Base-by-base conservation (phyloP, 148 eudicot species). In the Amaranthus hypochondriacus region DNA sequence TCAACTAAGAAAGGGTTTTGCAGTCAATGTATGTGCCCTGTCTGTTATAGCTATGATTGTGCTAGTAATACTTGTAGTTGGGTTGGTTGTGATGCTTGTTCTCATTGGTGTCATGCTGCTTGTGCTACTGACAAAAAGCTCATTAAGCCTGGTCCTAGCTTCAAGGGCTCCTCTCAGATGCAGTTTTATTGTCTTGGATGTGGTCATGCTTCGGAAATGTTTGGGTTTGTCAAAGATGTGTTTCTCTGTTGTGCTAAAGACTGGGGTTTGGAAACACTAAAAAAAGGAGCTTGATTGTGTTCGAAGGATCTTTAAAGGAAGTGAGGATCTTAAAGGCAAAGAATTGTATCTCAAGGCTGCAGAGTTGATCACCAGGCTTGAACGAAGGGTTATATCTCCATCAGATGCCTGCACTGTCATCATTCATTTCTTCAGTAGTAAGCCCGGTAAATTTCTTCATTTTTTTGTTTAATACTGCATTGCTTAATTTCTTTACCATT, bases 81-180 rank as follows among this genome's bases (percentile, higher is more conserved):
- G 97, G 94, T 92, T 60, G 97, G 97, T 3, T 92, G 97, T 75
- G 97, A 92, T 72, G 86, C 84, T 42, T 92, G 97, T 75, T 84
- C 90, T 55, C 97, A 92, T 78, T 92, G 97, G 97, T 92, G 89
- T 63, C 97, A 92, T 78, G 92, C 92, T 51, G 80, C 84, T 18
- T 92, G 97, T 80, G 92, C 89, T 28, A 77, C 89, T 64, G 83
- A 88, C 62, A 86, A 79, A 54, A 86, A 85, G 70, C 82, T 86
- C 28, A 92, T 92, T 66, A 92, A 78, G 77, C 87, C 94, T 4
- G 91, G 90, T 53, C 80, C 84, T 6, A 84, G 84, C 79, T 77
- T 77, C 71, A 92, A 86, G 76, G 90, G 89, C 21, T 81, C 83
- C 4, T 76, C 79, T 48, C 94, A 88, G 83, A 83, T 92, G 82